Base-by-base conservation (phyloP, 371 early-diverging fungal genomes). In the Mucor piriformis region DNA sequence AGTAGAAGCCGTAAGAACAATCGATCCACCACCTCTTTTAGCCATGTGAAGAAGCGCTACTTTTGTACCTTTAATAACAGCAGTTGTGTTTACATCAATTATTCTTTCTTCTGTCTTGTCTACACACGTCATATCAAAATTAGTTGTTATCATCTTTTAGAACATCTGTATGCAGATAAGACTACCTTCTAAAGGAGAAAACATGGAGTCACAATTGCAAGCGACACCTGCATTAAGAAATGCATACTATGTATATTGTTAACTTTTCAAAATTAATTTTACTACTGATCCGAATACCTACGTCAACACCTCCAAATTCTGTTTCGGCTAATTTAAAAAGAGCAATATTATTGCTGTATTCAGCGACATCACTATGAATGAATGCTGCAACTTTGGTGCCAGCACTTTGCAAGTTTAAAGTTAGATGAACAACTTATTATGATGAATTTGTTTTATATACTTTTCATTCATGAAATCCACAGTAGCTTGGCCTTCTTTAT, bases 51-150 rank as follows among this genome's bases (percentile, higher is more conserved):
- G 53, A 12, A 72, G 35, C 23, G 76, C 77, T 3, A 79, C 72
- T 54, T 76, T 76, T 21, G 69, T 76, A 0, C 75, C 73, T 43
- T 86, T 77, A 49, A 93, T 78, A 6, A 90, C 86, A 20, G 86
- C 83, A 5, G 70, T 79, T 3, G 88, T 61, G 68, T 92, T 90
- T 50, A 92, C 76, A 52, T 86, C 76, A 7, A 92, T 58, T 13
- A 85, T 85, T 8, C 69, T 74, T n/a, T 62, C 63, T 13, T 74
- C 74, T 23, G 47, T 10, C 16, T 54, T 47, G 54, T 70, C 68
- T 61, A 34, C n/a, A n/a, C n/a, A n/a, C n/a, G n/a, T n/a, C n/a
- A n/a, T n/a, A n/a, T n/a, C n/a, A 23, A 29, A 16, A 29, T 32
- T 49, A 15, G 5, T 0, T n/a, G n/a, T n/a, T n/a, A n/a, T n/a